These are phyloP conservation scores for Abortiporus biennis DNA, from an alignment of 1,284 basidiomycete species.

Conservation along the genomic window DNA sequence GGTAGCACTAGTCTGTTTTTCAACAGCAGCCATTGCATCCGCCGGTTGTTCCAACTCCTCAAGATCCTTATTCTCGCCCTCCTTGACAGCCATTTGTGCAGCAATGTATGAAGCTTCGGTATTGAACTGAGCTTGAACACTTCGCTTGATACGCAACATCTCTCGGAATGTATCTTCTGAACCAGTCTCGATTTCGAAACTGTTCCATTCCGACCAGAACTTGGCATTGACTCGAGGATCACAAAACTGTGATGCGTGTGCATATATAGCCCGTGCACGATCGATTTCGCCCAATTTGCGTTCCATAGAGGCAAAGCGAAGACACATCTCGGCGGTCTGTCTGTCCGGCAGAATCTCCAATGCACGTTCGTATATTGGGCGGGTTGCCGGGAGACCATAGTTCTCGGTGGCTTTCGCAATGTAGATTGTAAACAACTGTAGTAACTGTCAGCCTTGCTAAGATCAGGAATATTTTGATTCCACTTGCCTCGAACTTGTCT, in stretches of 20 bases:
- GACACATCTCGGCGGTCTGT: constrained; percentile 97
- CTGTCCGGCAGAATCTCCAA: constrained; percentile 88
- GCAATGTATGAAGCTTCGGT: constrained; percentile 90
- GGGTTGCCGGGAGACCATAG: constrained; percentile 93
- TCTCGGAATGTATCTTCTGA: constrained; percentile 99
- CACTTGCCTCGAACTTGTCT: constrained; percentile 88
- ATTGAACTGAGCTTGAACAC: constrained; percentile 98
- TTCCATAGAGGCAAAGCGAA: constrained; percentile 93
- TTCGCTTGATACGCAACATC: constrained; percentile 97
- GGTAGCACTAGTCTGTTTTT: constrained; percentile 30
- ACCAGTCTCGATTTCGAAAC: constrained; percentile 96
- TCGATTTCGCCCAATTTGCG: constrained; percentile 99
- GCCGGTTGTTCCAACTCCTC: constrained; percentile 53
- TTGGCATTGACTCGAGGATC: constrained; percentile 86
- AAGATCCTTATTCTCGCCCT: constrained; percentile 40
- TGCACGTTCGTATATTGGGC: constrained; percentile 97
- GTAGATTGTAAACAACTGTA: constrained; percentile 92
- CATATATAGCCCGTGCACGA: constrained; percentile 92
- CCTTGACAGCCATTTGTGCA: constrained; percentile 72
- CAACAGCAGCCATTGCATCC: constrained; percentile 69
- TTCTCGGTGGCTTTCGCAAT: constrained; percentile 96
- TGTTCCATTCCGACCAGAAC: constrained; percentile 97
- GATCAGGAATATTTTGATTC: constrained; percentile 5
- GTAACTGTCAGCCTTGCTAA: too few relatives aligned
- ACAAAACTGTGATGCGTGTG: constrained; percentile 97